These are phyloP conservation scores for Puccinia horiana DNA, from an alignment of 1,284 basidiomycete species.

Conservation along the genomic window DNA sequence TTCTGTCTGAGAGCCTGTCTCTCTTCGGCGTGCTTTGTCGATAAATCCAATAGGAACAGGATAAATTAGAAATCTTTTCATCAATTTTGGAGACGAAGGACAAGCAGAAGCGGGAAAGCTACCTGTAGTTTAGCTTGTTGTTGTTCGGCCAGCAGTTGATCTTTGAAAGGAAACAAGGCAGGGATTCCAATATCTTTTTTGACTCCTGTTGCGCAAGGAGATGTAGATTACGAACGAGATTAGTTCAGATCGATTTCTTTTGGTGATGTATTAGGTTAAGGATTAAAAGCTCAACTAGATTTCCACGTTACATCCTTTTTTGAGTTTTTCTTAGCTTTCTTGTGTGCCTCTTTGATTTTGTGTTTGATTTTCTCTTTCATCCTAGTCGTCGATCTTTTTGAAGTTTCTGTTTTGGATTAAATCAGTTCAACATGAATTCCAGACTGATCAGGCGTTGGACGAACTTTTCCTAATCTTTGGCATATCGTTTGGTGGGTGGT, in stretches of 20 bases:
- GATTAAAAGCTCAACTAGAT: constrained; percentile 69
- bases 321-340: constrained; percentile 74
- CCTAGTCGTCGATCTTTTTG: constrained; percentile 73
- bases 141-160: constrained; percentile 83
- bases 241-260: not conserved
- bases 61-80: not conserved
- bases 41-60: not conserved
- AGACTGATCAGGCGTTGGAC: not conserved
- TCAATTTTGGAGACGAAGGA: not conserved
- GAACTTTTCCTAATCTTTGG: constrained; percentile 46
- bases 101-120: not conserved
- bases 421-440: not conserved
- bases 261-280: too few species aligned
- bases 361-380: constrained; percentile 75
- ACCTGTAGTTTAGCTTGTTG: constrained; percentile 54
- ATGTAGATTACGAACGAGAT: constrained; percentile 18
- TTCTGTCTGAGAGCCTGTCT: constrained; percentile 1
- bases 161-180: constrained; percentile 96
- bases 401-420: constrained; percentile 68
- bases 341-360: constrained; percentile 75
- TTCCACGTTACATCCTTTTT: constrained; percentile 89
- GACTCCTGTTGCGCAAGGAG: constrained; percentile 65
- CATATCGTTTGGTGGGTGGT: constrained; percentile 1
- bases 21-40: not conserved
- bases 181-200: constrained; percentile 92